These are phyloP conservation scores for Zygosaccharomyces pseudobailii DNA, from an alignment of 1,139 yeast genomes.

Conservation along the genomic window DNA sequence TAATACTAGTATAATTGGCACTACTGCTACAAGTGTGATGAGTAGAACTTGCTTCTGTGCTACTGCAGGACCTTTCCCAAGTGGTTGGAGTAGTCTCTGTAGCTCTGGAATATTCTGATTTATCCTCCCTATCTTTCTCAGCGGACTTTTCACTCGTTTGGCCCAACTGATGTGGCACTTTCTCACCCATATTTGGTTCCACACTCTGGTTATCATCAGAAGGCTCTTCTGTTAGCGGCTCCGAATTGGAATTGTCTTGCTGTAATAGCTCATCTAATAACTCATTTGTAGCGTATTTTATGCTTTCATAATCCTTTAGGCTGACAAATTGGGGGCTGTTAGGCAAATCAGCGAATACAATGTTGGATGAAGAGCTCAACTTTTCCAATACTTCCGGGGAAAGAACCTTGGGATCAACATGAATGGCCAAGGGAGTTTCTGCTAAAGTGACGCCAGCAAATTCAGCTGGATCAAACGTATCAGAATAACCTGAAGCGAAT, in stretches of 20 bases:
- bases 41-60: not conserved
- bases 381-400: constrained; percentile 19
- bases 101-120: too few relatives aligned
- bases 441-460: not conserved
- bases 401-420: constrained; percentile 18
- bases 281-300: constrained; percentile 14
- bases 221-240: constrained; percentile 11
- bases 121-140: constrained; percentile 8
- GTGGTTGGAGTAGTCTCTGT: not conserved
- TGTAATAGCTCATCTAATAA: constrained; percentile 7
- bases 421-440: constrained; percentile 16
- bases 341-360: constrained; percentile 25
- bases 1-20: not conserved
- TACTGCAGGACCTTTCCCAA: not conserved
- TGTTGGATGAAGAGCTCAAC: constrained; percentile 20
- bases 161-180: constrained; percentile 5
- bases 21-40: too few relatives aligned
- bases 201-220: constrained; percentile 9
- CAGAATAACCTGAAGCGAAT: not conserved
- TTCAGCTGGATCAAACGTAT: not conserved
- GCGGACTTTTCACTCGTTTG: constrained; percentile 10
- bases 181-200: constrained; percentile 8
- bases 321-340: constrained; percentile 25
- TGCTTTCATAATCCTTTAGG: constrained; percentile 17
- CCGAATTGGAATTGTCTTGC: constrained; percentile 7